Conservation (phyloP, 441 rosid species). For the Bruguiera hainesii region DNA sequence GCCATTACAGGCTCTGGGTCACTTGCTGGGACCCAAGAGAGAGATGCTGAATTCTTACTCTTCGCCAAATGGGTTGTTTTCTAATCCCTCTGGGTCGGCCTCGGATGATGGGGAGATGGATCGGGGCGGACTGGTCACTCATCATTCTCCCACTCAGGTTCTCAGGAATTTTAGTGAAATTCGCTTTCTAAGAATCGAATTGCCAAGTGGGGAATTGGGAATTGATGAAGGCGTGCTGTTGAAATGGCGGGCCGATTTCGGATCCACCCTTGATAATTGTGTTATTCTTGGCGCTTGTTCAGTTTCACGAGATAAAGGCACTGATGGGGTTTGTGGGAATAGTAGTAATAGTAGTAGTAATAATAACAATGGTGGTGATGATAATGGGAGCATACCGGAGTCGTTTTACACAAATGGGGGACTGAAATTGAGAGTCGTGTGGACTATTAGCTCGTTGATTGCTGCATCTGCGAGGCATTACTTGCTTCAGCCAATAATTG, state of each 20-base stretch:
- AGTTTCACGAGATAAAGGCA: conserved; percentile 11
- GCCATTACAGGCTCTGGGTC: conserved; percentile 69
- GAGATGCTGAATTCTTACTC: conserved; percentile 11
- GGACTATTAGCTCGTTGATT: conserved; percentile 90
- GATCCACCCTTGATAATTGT: conserved; percentile 84
- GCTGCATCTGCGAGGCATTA: conserved; percentile 96
- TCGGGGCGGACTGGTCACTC: conserved; percentile 70
- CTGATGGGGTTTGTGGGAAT: conserved; percentile 13
- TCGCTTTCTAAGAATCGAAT: conserved; percentile 69
- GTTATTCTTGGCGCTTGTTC: conserved; percentile 92
- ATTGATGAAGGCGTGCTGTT: conserved; percentile 73
- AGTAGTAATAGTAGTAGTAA: too few relatives aligned
- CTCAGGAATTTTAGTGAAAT: conserved; percentile 76
- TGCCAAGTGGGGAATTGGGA: conserved; percentile 80
- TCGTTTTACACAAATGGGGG: conserved; percentile 93
- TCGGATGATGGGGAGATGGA: conserved; percentile 59
- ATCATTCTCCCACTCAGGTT: conserved; percentile 91
- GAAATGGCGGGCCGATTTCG: conserved; percentile 93
- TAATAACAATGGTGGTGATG: conserved; percentile 28
- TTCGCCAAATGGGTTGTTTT: conserved; percentile 13
- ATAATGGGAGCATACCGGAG: conserved; percentile 85
- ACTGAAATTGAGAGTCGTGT: conserved; percentile 82
- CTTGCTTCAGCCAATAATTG: conserved; percentile 79
- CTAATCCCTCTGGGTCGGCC: conserved; percentile 16
- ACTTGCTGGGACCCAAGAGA: conserved; percentile 46